Conservation (phyloP, 2,329 filamentous ascomycete species). For the Ascochyta lentis region DNA sequence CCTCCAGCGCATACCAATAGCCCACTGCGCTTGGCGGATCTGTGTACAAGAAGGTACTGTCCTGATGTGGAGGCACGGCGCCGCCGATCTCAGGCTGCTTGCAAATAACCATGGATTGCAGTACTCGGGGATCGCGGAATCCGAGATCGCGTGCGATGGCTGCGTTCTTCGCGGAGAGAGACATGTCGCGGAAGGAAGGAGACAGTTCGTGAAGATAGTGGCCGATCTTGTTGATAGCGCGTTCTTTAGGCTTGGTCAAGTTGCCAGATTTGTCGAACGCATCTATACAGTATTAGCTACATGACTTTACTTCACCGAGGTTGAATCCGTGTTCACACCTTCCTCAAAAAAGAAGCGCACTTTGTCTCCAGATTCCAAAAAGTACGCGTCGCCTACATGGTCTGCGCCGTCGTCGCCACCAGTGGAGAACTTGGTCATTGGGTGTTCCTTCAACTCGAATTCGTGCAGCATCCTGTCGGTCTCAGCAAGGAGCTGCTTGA, state of each 20-base stretch:
- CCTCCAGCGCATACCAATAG: conserved; percentile 97
- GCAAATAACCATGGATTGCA: conserved; percentile 98
- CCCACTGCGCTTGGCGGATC: conserved; percentile 87
- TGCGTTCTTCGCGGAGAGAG: conserved; percentile 62
- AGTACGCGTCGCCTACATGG: conserved; percentile 97
- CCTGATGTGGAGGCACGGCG: conserved; percentile 88
- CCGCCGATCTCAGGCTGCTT: conserved; percentile 97
- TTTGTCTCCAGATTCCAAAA: conserved; percentile 87
- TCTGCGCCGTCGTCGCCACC: conserved; percentile 69
- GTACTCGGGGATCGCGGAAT: conserved; percentile 75
- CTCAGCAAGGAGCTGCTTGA: conserved; percentile 73
- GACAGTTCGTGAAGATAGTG: conserved; percentile 58
- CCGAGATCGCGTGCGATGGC: conserved; percentile 74
- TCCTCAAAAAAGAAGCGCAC: conserved; percentile 97
- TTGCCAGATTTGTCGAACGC: conserved; percentile 73
- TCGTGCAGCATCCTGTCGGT: conserved; percentile 75
- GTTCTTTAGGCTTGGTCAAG: conserved; percentile 78
- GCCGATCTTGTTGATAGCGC: conserved; percentile 77
- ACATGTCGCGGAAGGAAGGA: conserved; percentile 57
- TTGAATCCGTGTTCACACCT: conserved; percentile 43
- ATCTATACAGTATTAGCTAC: conserved; percentile 55
- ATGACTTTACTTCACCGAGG: no score
- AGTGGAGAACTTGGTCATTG: conserved; percentile 92
- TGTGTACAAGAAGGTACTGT: conserved; percentile 92
- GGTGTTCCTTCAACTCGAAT: conserved; percentile 83